phyloP scores from a whole-genome alignment of 75 land plant species.

The Cryptomeria japonica region DNA sequence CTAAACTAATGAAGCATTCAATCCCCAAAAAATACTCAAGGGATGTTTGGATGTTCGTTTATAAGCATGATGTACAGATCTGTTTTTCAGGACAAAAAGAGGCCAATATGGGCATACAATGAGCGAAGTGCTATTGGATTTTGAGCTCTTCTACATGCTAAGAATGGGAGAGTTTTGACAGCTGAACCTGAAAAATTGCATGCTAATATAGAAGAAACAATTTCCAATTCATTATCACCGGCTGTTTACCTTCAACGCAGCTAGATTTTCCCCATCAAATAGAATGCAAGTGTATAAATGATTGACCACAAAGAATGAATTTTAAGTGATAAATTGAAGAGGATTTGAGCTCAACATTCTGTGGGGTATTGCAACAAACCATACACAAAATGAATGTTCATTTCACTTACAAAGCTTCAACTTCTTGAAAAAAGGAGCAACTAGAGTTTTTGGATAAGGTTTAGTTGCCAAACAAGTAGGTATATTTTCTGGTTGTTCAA shows the following conservation, averaged over 20 bases:
- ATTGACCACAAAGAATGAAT: neutral
- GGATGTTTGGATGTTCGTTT: neutral
- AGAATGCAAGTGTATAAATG: neutral
- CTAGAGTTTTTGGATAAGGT: conserved; percentile 75
- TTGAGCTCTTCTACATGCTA: neutral
- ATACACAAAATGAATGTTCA: neutral
- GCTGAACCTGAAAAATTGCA: neutral
- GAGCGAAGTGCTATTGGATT: neutral
- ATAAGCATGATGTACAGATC: neutral
- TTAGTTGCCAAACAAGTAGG: conserved; percentile 98
- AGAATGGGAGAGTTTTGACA: neutral
- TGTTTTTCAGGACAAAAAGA: neutral
- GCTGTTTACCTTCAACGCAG: neutral
- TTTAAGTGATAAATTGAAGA: neutral
- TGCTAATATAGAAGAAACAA: neutral
- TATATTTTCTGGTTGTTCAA: conserved; percentile 95
- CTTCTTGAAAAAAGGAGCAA: conserved; percentile 74
- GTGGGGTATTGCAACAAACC: neutral
- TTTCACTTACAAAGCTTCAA: conserved; percentile 85
- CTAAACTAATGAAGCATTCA: neutral
- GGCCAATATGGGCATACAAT: neutral
- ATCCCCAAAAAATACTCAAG: neutral
- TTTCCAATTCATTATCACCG: neutral
- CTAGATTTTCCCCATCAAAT: neutral
- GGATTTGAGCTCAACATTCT: neutral